phyloP scores from a whole-genome alignment of 768 basidiomycete genomes.

The Mycena maculata region DNA sequence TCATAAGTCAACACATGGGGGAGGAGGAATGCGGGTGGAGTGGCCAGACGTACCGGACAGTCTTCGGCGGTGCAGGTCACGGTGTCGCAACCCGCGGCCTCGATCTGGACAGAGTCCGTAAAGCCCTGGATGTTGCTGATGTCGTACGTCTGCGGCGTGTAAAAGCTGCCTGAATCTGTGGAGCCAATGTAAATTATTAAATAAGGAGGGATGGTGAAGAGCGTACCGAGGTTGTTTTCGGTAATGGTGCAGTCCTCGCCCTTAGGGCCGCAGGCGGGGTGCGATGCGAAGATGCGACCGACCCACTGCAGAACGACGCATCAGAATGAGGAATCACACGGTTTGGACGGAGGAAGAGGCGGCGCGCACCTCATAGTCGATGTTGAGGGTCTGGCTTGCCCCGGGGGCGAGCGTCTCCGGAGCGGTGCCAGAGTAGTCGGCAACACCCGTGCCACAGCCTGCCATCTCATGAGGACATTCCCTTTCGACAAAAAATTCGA shows the following conservation, averaged over 20 bases:
- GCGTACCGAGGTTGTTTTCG: conserved; percentile 54
- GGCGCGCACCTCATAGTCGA: neutral
- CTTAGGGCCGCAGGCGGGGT: conserved; percentile 49
- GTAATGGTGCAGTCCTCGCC: conserved; percentile 54
- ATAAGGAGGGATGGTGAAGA: conserved; percentile 42
- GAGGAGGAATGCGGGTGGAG: too few species aligned
- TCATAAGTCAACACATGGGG: neutral
- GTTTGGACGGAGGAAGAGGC: too few species aligned
- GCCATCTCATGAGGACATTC: neutral
- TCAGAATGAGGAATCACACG: neutral
- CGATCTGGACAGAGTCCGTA: conserved; percentile 51
- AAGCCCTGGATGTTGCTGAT: conserved; percentile 59
- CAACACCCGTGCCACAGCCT: conserved; percentile 1
- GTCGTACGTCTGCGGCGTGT: conserved; percentile 51
- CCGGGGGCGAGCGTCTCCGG: neutral
- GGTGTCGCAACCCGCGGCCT: conserved; percentile 51
- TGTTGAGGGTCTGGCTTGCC: neutral
- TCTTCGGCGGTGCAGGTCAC: conserved; percentile 53
- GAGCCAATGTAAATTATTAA: conserved; percentile 7
- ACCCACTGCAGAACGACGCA: conserved; percentile 48
- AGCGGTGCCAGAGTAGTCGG: neutral
- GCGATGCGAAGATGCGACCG: conserved; percentile 54
- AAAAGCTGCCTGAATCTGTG: conserved; percentile 33
- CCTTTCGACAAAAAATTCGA: neutral
- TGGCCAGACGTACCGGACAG: conserved; percentile 41